phyloP scores from a whole-genome alignment of 441 rosid genomes.

The Pelargonium myrrhifolium region DNA sequence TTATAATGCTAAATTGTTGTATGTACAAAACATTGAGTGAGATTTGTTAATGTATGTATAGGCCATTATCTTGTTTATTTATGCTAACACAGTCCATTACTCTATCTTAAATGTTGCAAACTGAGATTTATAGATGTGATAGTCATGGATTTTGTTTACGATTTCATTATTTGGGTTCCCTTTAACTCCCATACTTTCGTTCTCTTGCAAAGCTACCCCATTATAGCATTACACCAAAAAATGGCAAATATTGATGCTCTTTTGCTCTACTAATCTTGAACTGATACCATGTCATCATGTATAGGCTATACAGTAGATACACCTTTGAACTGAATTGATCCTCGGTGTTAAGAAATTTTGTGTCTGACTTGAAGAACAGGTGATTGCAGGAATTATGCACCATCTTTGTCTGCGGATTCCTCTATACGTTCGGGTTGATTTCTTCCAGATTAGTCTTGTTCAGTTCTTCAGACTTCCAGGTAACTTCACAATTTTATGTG shows the following conservation, averaged over 20 bases:
- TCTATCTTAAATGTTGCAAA: neutral
- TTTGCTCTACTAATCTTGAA: neutral
- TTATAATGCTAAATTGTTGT: no score
- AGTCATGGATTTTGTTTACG: neutral
- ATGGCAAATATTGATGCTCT: neutral
- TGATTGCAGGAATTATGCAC: conserved; percentile 11
- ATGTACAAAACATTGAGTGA: no score
- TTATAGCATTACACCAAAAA: neutral
- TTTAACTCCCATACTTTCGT: no score
- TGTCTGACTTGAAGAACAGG: conserved; percentile 7
- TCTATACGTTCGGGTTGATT: conserved; percentile 13
- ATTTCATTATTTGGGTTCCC: neutral
- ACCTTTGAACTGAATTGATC: neutral
- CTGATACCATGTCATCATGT: neutral
- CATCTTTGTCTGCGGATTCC: conserved; percentile 13
- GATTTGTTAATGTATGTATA: neutral
- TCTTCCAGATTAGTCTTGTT: conserved; percentile 13
- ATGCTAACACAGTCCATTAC: neutral
- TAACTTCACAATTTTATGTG: neutral
- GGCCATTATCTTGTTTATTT: neutral
- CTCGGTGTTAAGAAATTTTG: neutral
- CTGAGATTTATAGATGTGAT: neutral
- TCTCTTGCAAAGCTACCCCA: no score
- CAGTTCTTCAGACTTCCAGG: conserved; percentile 10
- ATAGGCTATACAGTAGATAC: neutral